Percentiles rank a stretch among this genome's conserved stretches.
Evolutionary conservation across 2,329 filamentous ascomycete genomes (phyloP).

Genomic region (Trichoderma endophyticum): DNA sequence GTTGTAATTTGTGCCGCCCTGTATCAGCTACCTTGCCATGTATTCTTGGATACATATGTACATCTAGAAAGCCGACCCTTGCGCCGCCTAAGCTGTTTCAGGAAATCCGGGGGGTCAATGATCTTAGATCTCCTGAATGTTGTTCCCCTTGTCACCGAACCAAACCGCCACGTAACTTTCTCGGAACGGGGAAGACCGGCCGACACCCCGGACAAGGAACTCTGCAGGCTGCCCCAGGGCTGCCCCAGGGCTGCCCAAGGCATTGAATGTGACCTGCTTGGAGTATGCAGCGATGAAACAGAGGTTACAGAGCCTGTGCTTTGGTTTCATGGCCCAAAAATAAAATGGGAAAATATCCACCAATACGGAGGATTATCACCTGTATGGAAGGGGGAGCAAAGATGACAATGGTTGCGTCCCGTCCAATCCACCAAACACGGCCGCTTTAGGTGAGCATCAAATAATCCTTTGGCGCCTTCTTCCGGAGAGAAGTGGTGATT

Average conservation of each 20-base stretch:
- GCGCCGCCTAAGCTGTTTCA: conserved; percentile 26
- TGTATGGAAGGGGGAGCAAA: not conserved
- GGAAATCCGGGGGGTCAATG: conserved; percentile 33
- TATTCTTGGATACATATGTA: not conserved
- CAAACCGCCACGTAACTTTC: conserved; percentile 21
- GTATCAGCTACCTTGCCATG: not conserved
- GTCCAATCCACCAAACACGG: not conserved
- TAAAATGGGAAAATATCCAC: conserved; percentile 1
- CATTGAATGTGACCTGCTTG: conserved; percentile 6
- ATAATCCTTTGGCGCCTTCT: not conserved
- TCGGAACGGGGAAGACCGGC: conserved; percentile 31
- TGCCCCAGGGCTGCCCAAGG: not conserved
- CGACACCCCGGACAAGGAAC: conserved; percentile 14
- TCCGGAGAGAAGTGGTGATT: not conserved
- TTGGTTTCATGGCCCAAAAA: conserved; percentile 9
- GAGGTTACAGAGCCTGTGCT: conserved; percentile 10
- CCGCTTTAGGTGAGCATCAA: not conserved
- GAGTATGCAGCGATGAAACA: conserved; percentile 11
- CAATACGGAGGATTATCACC: not conserved
- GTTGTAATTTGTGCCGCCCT: not conserved
- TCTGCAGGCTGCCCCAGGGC: not conserved
- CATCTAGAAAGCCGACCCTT: not conserved
- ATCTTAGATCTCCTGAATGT: conserved; percentile 34
- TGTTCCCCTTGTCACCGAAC: conserved; percentile 27
- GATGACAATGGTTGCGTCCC: not conserved